Evolutionary conservation across 768 basidiomycete genomes (phyloP).

Genomic region (Kwoniella mangroviensis): DNA sequence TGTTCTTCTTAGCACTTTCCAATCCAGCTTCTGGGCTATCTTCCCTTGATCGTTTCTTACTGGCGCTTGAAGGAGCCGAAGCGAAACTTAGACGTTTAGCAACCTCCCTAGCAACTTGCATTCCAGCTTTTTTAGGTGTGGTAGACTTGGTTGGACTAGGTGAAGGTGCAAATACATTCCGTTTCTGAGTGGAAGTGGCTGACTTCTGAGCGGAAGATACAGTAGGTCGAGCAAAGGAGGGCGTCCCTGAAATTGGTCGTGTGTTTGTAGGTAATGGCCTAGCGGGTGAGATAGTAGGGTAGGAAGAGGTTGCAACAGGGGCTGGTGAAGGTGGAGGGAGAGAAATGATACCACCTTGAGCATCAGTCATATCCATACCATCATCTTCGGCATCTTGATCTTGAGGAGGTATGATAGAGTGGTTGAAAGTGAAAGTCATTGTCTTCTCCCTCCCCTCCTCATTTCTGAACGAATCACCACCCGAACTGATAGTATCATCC

Average conservation of each 20-base stretch:
- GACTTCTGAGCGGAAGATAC: conserved; percentile 45
- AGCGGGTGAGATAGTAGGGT: conserved; percentile 24
- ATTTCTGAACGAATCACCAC: conserved; percentile 29
- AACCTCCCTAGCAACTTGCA: conserved; percentile 52
- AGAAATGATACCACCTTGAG: conserved; percentile 45
- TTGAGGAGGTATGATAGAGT: conserved; percentile 12
- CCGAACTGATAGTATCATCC: conserved; percentile 42
- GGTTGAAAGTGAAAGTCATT: conserved; percentile 49
- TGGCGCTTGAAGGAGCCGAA: conserved; percentile 31
- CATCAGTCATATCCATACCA: conserved; percentile 54
- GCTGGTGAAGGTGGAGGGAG: conserved; percentile 23
- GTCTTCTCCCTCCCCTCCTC: conserved; percentile 36
- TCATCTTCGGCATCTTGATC: conserved; percentile 34
- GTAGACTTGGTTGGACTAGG: conserved; percentile 46
- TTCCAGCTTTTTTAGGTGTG: conserved; percentile 43
- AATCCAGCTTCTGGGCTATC: conserved; percentile 15
- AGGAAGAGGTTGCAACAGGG: neutral
- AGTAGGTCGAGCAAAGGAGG: conserved; percentile 51
- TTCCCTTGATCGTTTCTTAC: conserved; percentile 30
- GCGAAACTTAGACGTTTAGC: conserved; percentile 54
- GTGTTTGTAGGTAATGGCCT: conserved; percentile 24
- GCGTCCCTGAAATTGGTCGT: conserved; percentile 36
- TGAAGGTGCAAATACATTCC: conserved; percentile 55
- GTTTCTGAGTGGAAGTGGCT: conserved; percentile 28
- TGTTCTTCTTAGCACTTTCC: conserved; percentile 14